Percentiles rank a stretch among this genome's conserved stretches.
Conservation (phyloP, 208 protist genomes). For the Acanthamoeba castellanii region DNA sequence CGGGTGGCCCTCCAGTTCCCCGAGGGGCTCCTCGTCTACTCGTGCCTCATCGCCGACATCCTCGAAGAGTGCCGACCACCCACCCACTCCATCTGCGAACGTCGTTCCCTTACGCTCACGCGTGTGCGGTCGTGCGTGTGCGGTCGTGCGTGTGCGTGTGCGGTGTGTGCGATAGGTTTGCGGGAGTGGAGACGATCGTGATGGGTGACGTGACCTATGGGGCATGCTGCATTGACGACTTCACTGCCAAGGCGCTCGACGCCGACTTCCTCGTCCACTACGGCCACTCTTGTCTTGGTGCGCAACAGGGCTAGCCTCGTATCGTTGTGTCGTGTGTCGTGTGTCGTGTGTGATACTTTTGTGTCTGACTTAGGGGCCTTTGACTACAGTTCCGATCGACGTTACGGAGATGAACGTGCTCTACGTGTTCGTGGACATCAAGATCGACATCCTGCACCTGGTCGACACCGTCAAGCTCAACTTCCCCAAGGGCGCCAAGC, state of each 20-base stretch:
- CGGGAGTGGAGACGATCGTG: conserved; percentile 95
- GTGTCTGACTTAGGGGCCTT: too few species aligned
- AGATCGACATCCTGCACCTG: conserved; percentile 98
- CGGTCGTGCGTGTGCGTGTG: background rate
- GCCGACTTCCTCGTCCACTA: conserved; percentile 99
- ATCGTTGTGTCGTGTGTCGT: background rate
- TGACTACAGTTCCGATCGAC: conserved; percentile 84
- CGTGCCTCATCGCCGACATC: conserved; percentile 97
- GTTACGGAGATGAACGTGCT: conserved; percentile 95
- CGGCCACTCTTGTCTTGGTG: conserved; percentile 97
- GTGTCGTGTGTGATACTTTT: background rate
- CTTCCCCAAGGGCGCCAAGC: conserved; percentile 89
- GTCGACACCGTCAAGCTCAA: conserved; percentile 95
- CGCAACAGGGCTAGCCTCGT: background rate
- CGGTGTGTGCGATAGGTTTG: conserved; percentile 79
- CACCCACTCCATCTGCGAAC: background rate
- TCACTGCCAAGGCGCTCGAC: conserved; percentile 95
- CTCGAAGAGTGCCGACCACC: conserved; percentile 89
- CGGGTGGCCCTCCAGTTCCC: conserved; percentile 98
- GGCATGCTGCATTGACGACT: conserved; percentile 99
- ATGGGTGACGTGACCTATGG: conserved; percentile 99
- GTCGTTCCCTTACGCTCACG: background rate
- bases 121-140: too few species aligned
- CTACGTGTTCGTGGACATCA: conserved; percentile 99
- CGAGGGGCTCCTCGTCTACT: conserved; percentile 98